These are phyloP conservation scores for Cystobasidium slooffiae DNA, from an alignment of 1,284 basidiomycete species.

Conservation along the genomic window DNA sequence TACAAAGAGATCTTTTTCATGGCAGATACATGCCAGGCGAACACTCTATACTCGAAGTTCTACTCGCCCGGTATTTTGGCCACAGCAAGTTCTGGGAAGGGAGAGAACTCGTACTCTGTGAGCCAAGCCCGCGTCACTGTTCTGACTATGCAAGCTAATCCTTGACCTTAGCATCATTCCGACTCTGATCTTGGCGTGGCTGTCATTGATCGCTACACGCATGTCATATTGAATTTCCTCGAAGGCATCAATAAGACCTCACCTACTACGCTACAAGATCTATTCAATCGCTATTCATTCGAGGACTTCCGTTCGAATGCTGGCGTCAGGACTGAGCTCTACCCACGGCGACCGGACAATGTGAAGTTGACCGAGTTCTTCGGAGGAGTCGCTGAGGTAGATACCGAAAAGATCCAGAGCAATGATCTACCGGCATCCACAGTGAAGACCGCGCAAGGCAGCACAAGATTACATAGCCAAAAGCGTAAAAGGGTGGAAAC, in stretches of 20 bases:
- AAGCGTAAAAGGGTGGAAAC: not conserved
- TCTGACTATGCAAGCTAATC: not conserved
- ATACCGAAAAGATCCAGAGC: slow-evolving; percentile 55
- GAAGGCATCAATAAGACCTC: slow-evolving; percentile 91
- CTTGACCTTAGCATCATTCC: slow-evolving; percentile 73
- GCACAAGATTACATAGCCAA: not conserved
- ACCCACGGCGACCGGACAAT: slow-evolving; percentile 68
- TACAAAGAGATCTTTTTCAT: slow-evolving; percentile 98
- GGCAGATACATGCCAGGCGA: slow-evolving; percentile 98
- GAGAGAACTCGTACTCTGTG: slow-evolving; percentile 92
- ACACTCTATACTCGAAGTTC: slow-evolving; percentile 90
- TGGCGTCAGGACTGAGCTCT: slow-evolving; percentile 84
- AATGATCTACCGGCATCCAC: too few species aligned
- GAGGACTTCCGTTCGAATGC: slow-evolving; percentile 78
- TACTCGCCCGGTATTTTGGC: slow-evolving; percentile 96
- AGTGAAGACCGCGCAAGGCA: not conserved
- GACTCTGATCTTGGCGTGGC: slow-evolving; percentile 93
- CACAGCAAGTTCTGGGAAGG: slow-evolving; percentile 84
- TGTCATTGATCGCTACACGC: slow-evolving; percentile 93
- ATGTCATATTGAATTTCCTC: slow-evolving; percentile 87
- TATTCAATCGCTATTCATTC: slow-evolving; percentile 83
- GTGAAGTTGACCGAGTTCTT: slow-evolving; percentile 93
- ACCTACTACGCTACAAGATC: slow-evolving; percentile 76
- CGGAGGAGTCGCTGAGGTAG: slow-evolving; percentile 84
- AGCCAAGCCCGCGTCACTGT: slow-evolving; percentile 53